Conservation (phyloP, 305 asterid species). For the Fraxinus platypoda region DNA sequence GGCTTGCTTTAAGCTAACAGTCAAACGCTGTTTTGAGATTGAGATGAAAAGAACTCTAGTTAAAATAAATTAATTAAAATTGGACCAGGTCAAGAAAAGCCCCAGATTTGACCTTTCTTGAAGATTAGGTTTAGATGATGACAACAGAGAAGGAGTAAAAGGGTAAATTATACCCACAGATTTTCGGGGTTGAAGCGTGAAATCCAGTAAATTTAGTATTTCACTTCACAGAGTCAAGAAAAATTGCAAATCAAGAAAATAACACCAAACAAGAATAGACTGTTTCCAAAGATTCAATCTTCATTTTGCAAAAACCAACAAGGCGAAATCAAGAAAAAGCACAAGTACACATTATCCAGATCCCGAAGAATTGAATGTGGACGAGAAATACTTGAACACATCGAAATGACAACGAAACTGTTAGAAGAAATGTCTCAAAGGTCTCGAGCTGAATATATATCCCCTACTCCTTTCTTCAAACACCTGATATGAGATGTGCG, state of each 20-base stretch:
- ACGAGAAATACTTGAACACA: background rate
- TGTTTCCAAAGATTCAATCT: conserved; percentile 35
- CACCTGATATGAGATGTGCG: conserved; percentile 27
- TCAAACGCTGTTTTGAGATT: conserved; percentile 39
- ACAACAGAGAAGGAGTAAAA: conserved; percentile 15
- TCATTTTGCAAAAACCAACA: conserved; percentile 19
- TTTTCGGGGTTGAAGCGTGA: background rate
- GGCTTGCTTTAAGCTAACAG: conserved; percentile 35
- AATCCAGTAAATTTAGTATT: background rate
- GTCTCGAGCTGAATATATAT: conserved; percentile 25
- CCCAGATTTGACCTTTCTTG: conserved; percentile 45
- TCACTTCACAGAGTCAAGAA: background rate
- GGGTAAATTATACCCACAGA: conserved; percentile 1
- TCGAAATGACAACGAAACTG: background rate
- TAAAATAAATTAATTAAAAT: background rate
- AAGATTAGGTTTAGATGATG: conserved; percentile 23
- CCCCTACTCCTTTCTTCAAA: conserved; percentile 19
- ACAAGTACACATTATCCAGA: conserved; percentile 38
- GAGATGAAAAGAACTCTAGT: conserved; percentile 19
- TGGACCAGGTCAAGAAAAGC: conserved; percentile 52
- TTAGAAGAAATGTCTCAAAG: conserved; percentile 17
- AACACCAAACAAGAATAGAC: background rate
- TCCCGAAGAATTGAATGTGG: conserved; percentile 42
- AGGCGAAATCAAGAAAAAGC: conserved; percentile 16
- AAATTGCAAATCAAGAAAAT: conserved; percentile 21